Conservation (phyloP, 768 basidiomycete species). For the Boletus pseudopeckii region DNA sequence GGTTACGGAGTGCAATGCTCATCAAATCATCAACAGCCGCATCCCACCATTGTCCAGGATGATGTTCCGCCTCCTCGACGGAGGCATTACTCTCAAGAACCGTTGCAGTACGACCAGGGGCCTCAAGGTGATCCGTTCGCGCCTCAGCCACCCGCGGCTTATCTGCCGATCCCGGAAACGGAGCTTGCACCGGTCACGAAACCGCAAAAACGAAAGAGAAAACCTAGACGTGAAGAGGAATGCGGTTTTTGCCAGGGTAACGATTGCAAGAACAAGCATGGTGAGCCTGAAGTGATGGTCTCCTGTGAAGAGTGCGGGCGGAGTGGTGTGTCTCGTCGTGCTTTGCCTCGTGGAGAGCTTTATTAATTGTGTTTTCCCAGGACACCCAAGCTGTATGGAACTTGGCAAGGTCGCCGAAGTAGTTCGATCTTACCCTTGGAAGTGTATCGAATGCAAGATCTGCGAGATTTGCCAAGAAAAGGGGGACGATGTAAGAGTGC, state of each 20-base stretch:
- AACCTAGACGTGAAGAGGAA: slow-evolving; percentile 51
- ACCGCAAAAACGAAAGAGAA: slow-evolving; percentile 46
- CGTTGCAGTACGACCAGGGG: slow-evolving; percentile 61
- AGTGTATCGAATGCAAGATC: slow-evolving; percentile 87
- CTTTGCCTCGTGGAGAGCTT: background rate
- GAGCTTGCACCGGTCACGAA: slow-evolving; percentile 41
- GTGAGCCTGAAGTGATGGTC: slow-evolving; percentile 63
- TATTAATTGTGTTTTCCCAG: slow-evolving; percentile 35
- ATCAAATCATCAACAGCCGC: slow-evolving; percentile 21
- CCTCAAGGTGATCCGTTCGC: slow-evolving; percentile 85
- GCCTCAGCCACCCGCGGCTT: slow-evolving; percentile 54
- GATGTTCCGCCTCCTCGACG: slow-evolving; percentile 13
- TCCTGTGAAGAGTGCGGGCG: slow-evolving; percentile 81
- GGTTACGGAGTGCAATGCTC: slow-evolving; percentile 19
- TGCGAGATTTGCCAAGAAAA: slow-evolving; percentile 86
- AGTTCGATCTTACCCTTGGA: slow-evolving; percentile 77
- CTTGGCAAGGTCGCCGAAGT: slow-evolving; percentile 53
- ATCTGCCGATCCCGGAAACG: slow-evolving; percentile 46
- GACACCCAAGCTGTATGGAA: slow-evolving; percentile 85
- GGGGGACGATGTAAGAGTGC: slow-evolving; percentile 77
- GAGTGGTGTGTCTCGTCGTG: slow-evolving; percentile 53
- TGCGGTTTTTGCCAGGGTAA: slow-evolving; percentile 81
- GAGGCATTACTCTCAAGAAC: slow-evolving; percentile 30
- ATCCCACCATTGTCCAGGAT: slow-evolving; percentile 31
- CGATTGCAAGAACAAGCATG: slow-evolving; percentile 53